Evolutionary conservation across 139 green algal species (phyloP), one percentile per base, ranked within the genome.

Genomic region (Pseudopediastrum boryanum): DNA sequence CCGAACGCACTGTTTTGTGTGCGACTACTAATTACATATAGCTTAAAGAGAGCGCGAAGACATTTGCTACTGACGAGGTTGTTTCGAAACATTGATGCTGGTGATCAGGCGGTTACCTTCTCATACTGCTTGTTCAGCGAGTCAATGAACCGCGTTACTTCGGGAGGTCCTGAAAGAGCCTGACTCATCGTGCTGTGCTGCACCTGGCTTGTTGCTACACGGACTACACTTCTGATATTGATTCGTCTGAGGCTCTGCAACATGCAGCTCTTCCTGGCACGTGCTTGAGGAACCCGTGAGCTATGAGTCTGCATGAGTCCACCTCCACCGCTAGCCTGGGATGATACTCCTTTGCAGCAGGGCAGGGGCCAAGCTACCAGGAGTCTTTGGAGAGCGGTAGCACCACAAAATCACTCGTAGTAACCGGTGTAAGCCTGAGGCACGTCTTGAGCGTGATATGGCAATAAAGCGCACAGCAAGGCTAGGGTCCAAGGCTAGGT

Each of bases 101-200:
- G 7, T 64, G 16, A 71, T 13, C n/a, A n/a, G 23, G 13, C 25
- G 25, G 25, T n/a, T 61, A 77, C 71, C 75, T 85, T 85, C n/a
- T 85, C 78, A 66, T 91, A 91, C 33, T 84, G 62, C 21, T n/a
- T 19, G 73, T 88, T 89, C 39, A 91, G 48, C 4, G 71, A 46
- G 1, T 86, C 79, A 6, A 90, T 80, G 64, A 85, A 79, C 0
- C 27, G 13, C 27, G 78, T 79, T 25, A 87, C 81, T 21, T 76
- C 66, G 2, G 39, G 12, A 19, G 76, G 76, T 19, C 75, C 75
- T 10, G 65, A 62, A 35, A 81, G 33, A 10, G 54, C 59, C 2
- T 71, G 23, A 7, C 46, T 58, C 72, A 79, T 79, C 43, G 19
- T 19, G 48, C n/a, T n/a, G n/a, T 56, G 46, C 46, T 48, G 64